These are phyloP conservation scores for Atalantia buxifolia DNA, from an alignment of 345 rosid genomes.

Conservation along the genomic window DNA sequence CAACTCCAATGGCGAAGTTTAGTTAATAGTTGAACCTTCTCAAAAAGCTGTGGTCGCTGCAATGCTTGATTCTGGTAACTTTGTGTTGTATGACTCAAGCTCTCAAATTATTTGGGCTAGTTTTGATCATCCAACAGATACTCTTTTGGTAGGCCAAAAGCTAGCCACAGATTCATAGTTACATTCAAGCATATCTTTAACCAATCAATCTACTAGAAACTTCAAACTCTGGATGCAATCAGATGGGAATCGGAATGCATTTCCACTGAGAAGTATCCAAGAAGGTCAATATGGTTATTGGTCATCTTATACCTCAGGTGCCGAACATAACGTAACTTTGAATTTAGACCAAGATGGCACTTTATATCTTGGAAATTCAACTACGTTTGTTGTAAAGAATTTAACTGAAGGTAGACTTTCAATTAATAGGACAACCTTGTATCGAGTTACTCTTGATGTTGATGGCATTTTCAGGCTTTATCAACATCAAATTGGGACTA, in stretches of 20 bases:
- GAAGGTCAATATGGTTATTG: background rate
- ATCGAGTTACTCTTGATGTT: no score
- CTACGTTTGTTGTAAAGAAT: background rate
- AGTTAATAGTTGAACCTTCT: no score
- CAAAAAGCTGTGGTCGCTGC: background rate
- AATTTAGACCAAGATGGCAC: background rate
- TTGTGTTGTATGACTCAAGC: background rate
- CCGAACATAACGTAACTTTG: background rate
- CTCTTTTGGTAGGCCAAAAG: background rate
- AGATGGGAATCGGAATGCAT: slow-evolving; percentile 4
- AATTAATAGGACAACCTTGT: no score
- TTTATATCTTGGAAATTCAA: slow-evolving; percentile 20
- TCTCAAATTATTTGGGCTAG: background rate
- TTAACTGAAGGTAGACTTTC: no score
- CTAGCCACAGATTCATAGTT: background rate
- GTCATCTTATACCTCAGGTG: background rate
- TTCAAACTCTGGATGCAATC: background rate
- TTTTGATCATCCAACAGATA: background rate
- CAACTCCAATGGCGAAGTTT: background rate
- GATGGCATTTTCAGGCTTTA: no score
- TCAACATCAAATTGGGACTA: no score
- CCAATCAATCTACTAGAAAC: background rate
- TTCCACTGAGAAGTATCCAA: no score
- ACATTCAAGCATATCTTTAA: slow-evolving; percentile 14
- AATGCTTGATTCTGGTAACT: slow-evolving; percentile 4